These are phyloP conservation scores for Glycine tomentella DNA, from an alignment of 306 rosid species.

Conservation along the genomic window DNA sequence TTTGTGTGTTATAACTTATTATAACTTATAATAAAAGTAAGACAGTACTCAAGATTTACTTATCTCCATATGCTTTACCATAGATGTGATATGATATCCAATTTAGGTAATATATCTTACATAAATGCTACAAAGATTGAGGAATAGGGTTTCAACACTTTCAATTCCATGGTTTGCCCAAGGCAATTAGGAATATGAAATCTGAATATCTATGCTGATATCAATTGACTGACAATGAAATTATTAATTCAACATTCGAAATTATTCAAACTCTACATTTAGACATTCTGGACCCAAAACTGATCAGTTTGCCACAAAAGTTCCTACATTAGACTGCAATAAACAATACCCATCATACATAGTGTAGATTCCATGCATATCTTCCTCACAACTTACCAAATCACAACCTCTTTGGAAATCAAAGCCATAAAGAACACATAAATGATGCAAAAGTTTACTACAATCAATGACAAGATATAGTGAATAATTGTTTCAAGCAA, in stretches of 20 bases:
- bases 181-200: constrained; percentile 31
- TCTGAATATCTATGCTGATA: constrained; percentile 26
- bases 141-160: constrained; percentile 14
- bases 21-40: constrained; percentile 24
- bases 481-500: constrained; percentile 33
- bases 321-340: not conserved
- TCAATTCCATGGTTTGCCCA: constrained; percentile 23
- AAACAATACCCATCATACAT: not conserved
- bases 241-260: constrained; percentile 6
- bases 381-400: constrained; percentile 30
- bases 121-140: constrained; percentile 29
- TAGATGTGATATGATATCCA: constrained; percentile 17
- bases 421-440: constrained; percentile 29
- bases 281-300: constrained; percentile 22
- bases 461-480: constrained; percentile 31
- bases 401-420: not conserved
- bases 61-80: constrained; percentile 33
- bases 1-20: not conserved
- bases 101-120: constrained; percentile 33
- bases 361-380: constrained; percentile 11
- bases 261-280: not conserved
- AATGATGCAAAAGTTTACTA: constrained; percentile 22
- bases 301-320: constrained; percentile 23
- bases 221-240: constrained; percentile 21
- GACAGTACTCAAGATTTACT: constrained; percentile 15